These are phyloP conservation scores for Cordyceps tenuipes DNA, from an alignment of 2,329 filamentous ascomycete genomes.

Conservation along the genomic window DNA sequence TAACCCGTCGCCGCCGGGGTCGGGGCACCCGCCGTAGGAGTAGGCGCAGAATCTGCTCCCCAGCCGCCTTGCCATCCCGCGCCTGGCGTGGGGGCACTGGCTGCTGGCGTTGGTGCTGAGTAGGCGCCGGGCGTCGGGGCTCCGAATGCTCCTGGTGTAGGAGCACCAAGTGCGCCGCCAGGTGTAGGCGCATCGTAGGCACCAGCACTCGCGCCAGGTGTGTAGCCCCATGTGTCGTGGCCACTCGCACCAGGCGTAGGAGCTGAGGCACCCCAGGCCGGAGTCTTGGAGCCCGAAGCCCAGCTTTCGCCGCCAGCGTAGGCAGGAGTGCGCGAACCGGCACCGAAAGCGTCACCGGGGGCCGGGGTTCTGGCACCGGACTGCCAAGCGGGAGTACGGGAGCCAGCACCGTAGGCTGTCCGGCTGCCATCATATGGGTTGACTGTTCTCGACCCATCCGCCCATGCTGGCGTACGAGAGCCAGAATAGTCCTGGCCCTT, in stretches of 20 bases:
- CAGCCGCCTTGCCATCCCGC: slow-evolving; percentile 52
- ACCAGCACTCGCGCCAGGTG: slow-evolving; percentile 37
- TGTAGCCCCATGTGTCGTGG: slow-evolving; percentile 53
- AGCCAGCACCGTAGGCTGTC: slow-evolving; percentile 68
- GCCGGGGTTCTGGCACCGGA: slow-evolving; percentile 67
- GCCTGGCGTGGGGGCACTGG: slow-evolving; percentile 61
- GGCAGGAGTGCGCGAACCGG: slow-evolving; percentile 60
- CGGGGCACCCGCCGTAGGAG: slow-evolving; percentile 56
- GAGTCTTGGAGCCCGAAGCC: slow-evolving; percentile 66
- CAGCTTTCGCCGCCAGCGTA: slow-evolving; percentile 54
- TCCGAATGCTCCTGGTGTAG: slow-evolving; percentile 53
- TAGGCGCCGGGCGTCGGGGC: slow-evolving; percentile 66
- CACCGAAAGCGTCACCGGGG: slow-evolving; percentile 50
- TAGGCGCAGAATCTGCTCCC: slow-evolving; percentile 57
- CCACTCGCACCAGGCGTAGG: slow-evolving; percentile 51
- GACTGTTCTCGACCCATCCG: slow-evolving; percentile 57
- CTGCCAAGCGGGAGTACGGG: slow-evolving; percentile 69
- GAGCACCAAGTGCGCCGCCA: slow-evolving; percentile 48
- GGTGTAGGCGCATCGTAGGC: slow-evolving; percentile 65
- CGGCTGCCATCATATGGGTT: slow-evolving; percentile 66
- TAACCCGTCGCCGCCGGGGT: slow-evolving; percentile 60
- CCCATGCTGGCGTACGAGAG: slow-evolving; percentile 63
- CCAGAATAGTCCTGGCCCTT: slow-evolving; percentile 44
- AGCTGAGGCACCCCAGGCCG: slow-evolving; percentile 56
- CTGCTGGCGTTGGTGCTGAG: slow-evolving; percentile 55